Evolutionary conservation across 2,329 filamentous ascomycete species (phyloP).

Genomic region (Plenodomus biglobosus): DNA sequence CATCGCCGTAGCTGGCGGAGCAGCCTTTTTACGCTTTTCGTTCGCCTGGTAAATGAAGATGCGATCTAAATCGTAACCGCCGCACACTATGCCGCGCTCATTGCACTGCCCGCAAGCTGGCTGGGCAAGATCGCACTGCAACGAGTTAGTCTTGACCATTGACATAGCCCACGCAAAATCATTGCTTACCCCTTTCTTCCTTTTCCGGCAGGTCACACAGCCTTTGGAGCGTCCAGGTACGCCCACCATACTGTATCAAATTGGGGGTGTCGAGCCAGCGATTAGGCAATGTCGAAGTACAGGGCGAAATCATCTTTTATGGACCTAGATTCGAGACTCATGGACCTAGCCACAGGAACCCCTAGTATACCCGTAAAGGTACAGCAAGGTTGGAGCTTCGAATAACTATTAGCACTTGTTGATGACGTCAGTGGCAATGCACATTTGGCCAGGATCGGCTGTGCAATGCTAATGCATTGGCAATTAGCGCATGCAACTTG

Average conservation of each 20-base stretch:
- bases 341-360: not conserved
- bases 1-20: not conserved
- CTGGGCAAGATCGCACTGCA: conserved; percentile 62
- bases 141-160: conserved; percentile 1
- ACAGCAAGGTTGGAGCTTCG: not conserved
- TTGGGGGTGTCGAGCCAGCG: not conserved
- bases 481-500: too few relatives aligned
- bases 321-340: conserved; percentile 3
- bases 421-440: not conserved
- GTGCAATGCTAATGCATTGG: too few relatives aligned
- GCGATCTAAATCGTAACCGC: conserved; percentile 64
- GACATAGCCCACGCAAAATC: not conserved
- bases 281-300: conserved; percentile 1
- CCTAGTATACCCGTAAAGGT: not conserved
- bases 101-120: conserved; percentile 64
- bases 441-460: not conserved
- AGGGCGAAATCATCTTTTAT: conserved; percentile 23
- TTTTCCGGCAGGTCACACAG: conserved; percentile 33
- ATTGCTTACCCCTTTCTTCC: conserved; percentile 58
- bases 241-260: conserved; percentile 19
- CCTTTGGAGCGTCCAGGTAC: conserved; percentile 39
- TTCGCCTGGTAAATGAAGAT: conserved; percentile 56
- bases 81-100: conserved; percentile 60
- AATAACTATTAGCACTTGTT: not conserved
- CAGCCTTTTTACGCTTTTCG: not conserved